A percentile compares a stretch with the other conserved stretches of the same genome.
phyloP scores from a whole-genome alignment of 1,284 basidiomycete genomes.

The Rhodofomes roseus region DNA sequence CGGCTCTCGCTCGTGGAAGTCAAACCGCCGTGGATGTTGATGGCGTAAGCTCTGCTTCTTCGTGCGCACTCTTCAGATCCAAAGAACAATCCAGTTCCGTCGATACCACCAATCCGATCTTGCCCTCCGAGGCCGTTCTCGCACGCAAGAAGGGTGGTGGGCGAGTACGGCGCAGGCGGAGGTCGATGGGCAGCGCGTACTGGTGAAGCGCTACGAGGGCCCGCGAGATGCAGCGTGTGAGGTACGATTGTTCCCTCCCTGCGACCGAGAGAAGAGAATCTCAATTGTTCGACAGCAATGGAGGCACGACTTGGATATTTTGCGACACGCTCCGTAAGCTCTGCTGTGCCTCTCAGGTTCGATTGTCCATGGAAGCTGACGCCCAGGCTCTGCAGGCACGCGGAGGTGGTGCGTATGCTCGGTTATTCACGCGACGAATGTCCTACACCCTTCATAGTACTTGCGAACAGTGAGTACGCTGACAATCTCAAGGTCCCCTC shows the following conservation, averaged over 20 bases:
- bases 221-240: slow-evolving; percentile 28
- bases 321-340: neutral
- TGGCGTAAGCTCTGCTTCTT: slow-evolving; percentile 27
- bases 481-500: neutral
- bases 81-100: slow-evolving; percentile 33
- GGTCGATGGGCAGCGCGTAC: slow-evolving; percentile 34
- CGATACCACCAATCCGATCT: slow-evolving; percentile 50
- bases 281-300: neutral
- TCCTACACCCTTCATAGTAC: neutral
- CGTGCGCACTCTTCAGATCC: neutral
- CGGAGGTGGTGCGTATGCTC: neutral
- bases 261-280: neutral
- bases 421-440: neutral
- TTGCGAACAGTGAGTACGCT: neutral
- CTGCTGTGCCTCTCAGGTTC: no score
- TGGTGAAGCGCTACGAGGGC: slow-evolving; percentile 44
- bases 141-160: slow-evolving; percentile 44
- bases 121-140: slow-evolving; percentile 32
- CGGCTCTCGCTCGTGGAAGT: no score
- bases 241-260: slow-evolving; percentile 21
- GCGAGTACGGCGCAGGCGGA: slow-evolving; percentile 37
- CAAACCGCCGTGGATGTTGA: slow-evolving; percentile 18
- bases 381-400: neutral
- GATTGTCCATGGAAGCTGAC: no score
- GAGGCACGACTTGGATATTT: neutral